phyloP scores from a whole-genome alignment of 495 filamentous ascomycete species.

The Aspergillus wentii region DNA sequence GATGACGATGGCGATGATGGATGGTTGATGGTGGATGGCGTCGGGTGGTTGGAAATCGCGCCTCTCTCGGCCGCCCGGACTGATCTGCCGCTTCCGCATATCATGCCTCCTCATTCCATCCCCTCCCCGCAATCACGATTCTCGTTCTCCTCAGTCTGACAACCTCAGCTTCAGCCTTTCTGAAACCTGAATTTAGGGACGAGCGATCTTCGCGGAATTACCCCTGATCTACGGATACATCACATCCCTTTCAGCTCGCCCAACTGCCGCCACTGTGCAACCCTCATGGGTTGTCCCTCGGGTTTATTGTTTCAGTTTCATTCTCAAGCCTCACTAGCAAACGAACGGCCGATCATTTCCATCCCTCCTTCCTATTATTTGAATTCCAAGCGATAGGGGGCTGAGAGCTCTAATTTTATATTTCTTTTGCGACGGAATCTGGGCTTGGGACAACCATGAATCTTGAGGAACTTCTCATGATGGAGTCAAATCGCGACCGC shows the following conservation, averaged over 20 bases:
- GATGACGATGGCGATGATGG: too few species aligned
- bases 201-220: too few species aligned
- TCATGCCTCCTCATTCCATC: constrained; percentile 2
- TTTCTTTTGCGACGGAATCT: background rate
- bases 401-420: background rate
- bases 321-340: constrained; percentile 9
- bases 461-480: constrained; percentile 28
- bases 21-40: too few species aligned
- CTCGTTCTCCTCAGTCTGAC: too few species aligned
- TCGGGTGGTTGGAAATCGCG: too few species aligned
- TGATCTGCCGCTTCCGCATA: constrained; percentile 3
- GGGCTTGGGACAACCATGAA: constrained; percentile 9
- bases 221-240: too few species aligned
- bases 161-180: too few species aligned
- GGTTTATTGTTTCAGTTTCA: constrained; percentile 23
- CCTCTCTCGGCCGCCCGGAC: too few species aligned
- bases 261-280: constrained; percentile 11
- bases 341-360: constrained; percentile 11
- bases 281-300: constrained; percentile 16
- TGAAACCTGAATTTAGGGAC: too few species aligned
- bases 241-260: too few species aligned
- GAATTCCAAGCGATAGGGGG: background rate
- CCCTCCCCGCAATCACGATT: constrained; percentile 3
- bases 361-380: constrained; percentile 2
- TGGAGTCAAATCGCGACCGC: constrained; percentile 25